Base-by-base conservation (phyloP, 1,139 yeast genomes). In the Scheffersomyces insectosa region DNA sequence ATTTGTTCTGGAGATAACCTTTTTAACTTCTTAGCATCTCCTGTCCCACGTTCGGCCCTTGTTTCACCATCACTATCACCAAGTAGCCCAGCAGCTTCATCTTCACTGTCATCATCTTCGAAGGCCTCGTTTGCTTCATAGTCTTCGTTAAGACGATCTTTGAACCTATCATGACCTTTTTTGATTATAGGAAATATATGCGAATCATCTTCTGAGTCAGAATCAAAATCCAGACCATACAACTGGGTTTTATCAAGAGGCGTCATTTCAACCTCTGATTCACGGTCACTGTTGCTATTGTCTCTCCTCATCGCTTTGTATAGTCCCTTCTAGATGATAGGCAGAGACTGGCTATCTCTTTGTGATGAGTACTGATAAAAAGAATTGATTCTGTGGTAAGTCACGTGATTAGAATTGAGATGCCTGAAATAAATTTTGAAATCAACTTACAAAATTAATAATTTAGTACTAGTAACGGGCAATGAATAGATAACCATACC, bases 1-100 rank as follows among this genome's bases (percentile, higher is more conserved):
- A 81, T 60, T 50, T 80, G 80, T 42, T 75, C 73, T 2, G 80
- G 74, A 1, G 82, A 71, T 12, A 85, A 59, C 47, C 70, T 72
- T 49, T 81, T 74, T 32, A 81, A 66, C 51, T 74, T 75, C 15
- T 63, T 51, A 32, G 49, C 56, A 33, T 42, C 48, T 31, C 28
- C 16, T 48, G 47, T 33, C 42, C 49, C 23, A 6, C 31, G 33
- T 23, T 10, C 32, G 39, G 28, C 27, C 33, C 27, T 37, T 20
- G 31, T 36, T 20, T 29, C 33, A 31, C 38, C 32, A 52, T 47
- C 40, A 50, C 48, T n/a, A 52, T 33, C 28, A 46, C 15, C 23
- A 33, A 40, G 29, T 52, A 30, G 20, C 40, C 42, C 38, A 11
- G 23, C 31, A 60, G 47, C 45, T 54, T 54, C 41, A 29, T 40